These are phyloP conservation scores for Phylloporus sp. DNA, from an alignment of 768 basidiomycete species.

Conservation along the genomic window DNA sequence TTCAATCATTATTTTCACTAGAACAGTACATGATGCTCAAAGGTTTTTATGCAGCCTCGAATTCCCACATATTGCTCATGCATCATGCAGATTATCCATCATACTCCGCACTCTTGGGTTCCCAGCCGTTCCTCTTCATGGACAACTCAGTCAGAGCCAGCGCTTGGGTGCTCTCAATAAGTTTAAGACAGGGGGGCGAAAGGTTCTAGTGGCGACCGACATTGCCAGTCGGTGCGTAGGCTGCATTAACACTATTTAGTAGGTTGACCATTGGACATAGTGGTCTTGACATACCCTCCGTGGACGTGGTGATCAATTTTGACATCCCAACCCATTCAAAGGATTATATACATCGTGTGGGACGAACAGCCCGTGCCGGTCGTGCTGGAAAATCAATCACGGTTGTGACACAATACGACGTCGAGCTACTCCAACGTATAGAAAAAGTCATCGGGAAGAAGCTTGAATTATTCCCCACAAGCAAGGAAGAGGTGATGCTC, in stretches of 20 bases:
- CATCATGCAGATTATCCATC: conserved; percentile 62
- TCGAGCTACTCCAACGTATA: conserved; percentile 92
- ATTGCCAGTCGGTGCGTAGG: conserved; percentile 78
- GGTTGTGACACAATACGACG: conserved; percentile 98
- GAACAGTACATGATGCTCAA: conserved; percentile 92
- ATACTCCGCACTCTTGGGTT: conserved; percentile 89
- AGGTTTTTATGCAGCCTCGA: conserved; percentile 38
- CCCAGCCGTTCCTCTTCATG: conserved; percentile 92
- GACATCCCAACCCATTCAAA: conserved; percentile 97
- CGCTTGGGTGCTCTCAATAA: conserved; percentile 90
- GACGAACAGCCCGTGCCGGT: conserved; percentile 96
- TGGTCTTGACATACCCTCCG: conserved; percentile 92
- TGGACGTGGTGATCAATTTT: conserved; percentile 96
- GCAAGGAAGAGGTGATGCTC: conserved; percentile 83
- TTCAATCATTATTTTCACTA: conserved; percentile 93
- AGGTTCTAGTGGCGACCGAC: conserved; percentile 92
- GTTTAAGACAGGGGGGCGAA: conserved; percentile 92
- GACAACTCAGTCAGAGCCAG: conserved; percentile 90
- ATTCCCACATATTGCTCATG: neutral
- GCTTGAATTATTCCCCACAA: conserved; percentile 83
- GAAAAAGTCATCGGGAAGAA: conserved; percentile 90
- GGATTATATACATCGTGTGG: conserved; percentile 98
- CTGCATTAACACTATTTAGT: neutral
- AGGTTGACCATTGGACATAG: conserved; percentile 33
- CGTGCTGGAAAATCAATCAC: conserved; percentile 94